Evolutionary conservation across 2,329 filamentous ascomycete species (phyloP).

Genomic region (Fusarium sp.): DNA sequence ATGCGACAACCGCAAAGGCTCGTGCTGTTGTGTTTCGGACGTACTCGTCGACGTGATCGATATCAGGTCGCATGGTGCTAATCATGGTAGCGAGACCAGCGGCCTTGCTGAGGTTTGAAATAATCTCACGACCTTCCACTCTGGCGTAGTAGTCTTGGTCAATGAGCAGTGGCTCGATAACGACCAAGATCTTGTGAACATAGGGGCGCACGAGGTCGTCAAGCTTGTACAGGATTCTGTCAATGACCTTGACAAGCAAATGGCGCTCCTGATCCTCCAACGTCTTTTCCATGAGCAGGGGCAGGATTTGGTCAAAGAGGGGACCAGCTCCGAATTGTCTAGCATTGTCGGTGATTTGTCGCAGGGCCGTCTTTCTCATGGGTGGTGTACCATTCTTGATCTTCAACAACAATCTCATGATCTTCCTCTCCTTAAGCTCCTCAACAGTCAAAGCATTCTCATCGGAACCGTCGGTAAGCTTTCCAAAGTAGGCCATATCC

Average conservation of each 20-base stretch:
- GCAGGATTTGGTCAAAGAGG: slow-evolving; percentile 97
- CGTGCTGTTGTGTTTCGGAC: slow-evolving; percentile 97
- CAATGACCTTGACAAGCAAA: slow-evolving; percentile 98
- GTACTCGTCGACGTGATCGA: slow-evolving; percentile 98
- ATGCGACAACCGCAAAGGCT: slow-evolving; percentile 97
- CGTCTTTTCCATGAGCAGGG: slow-evolving; percentile 97
- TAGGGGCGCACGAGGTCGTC: slow-evolving; percentile 97
- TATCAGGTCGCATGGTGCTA: slow-evolving; percentile 98
- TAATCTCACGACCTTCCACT: slow-evolving; percentile 98
- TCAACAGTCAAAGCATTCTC: slow-evolving; percentile 94
- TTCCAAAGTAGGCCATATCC: slow-evolving; percentile 99
- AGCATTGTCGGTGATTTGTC: slow-evolving; percentile 97
- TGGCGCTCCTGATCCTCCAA: slow-evolving; percentile 98
- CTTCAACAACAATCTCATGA: slow-evolving; percentile 96
- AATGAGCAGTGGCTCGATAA: slow-evolving; percentile 98
- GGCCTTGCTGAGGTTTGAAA: slow-evolving; percentile 96
- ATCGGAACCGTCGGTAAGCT: slow-evolving; percentile 93
- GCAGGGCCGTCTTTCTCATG: slow-evolving; percentile 97
- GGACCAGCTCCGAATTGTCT: slow-evolving; percentile 94
- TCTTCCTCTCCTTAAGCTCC: slow-evolving; percentile 97
- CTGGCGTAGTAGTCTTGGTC: slow-evolving; percentile 99
- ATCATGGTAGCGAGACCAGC: slow-evolving; percentile 99
- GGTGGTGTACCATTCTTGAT: slow-evolving; percentile 99
- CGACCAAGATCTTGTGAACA: slow-evolving; percentile 97
- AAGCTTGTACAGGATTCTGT: slow-evolving; percentile 97